Conservation (phyloP, 176 grass and related monocot species). For the Raddia distichophylla region DNA sequence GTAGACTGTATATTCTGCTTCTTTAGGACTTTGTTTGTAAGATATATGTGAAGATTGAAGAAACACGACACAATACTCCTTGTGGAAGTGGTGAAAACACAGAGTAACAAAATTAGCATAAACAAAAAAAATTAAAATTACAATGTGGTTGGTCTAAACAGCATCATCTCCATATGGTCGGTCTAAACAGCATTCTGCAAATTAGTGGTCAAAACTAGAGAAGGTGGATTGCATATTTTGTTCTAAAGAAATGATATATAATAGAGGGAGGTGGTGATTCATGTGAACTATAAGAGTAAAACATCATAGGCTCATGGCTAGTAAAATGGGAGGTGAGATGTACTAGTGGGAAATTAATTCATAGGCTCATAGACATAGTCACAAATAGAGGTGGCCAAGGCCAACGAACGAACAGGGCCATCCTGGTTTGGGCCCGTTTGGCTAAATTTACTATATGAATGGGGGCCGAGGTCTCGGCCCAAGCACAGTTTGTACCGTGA, state of each 20-base stretch:
- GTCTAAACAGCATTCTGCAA: not conserved
- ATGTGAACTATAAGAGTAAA: not conserved
- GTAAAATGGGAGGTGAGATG: not conserved
- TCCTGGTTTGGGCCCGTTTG: too few relatives aligned
- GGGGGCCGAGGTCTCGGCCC: too few relatives aligned
- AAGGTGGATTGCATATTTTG: not conserved
- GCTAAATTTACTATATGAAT: too few relatives aligned
- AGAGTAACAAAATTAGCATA: too few relatives aligned
- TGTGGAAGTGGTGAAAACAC: not conserved
- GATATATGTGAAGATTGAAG: not conserved
- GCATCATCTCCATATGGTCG: not conserved
- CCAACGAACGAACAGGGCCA: too few relatives aligned
- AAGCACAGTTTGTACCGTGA: too few relatives aligned
- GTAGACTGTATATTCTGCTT: not conserved
- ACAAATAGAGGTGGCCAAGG: too few relatives aligned
- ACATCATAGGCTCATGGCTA: not conserved
- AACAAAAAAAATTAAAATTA: not conserved
- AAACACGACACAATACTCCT: not conserved
- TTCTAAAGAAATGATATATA: not conserved
- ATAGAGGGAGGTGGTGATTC: not conserved
- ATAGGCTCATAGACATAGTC: not conserved
- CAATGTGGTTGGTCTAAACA: not conserved
- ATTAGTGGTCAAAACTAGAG: not conserved
- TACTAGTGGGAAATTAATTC: not conserved
- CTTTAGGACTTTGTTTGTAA: not conserved